Percentiles rank a stretch among this genome's conserved stretches.
Conservation (phyloP, 805 yeast genomes). For the Candida sithepensis region DNA sequence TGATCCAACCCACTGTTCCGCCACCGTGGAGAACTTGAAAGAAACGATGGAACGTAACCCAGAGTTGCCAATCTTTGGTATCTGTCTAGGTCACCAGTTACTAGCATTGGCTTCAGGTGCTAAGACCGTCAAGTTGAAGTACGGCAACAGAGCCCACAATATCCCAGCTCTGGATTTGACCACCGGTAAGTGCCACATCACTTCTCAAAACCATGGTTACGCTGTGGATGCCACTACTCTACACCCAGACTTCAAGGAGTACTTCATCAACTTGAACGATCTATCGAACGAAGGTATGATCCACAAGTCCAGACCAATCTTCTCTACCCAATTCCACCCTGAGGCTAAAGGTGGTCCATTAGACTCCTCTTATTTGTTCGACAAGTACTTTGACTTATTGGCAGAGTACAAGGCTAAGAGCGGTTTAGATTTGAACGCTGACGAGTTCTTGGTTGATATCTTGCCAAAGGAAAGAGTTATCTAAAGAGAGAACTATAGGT, state of each 20-base stretch:
- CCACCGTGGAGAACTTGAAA: slow-evolving; percentile 71
- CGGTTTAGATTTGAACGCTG: slow-evolving; percentile 40
- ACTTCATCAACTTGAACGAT: slow-evolving; percentile 90
- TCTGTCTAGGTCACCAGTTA: slow-evolving; percentile 96
- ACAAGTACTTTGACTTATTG: slow-evolving; percentile 77
- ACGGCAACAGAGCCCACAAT: slow-evolving; percentile 98
- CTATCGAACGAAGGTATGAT: slow-evolving; percentile 97
- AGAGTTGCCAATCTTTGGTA: slow-evolving; percentile 91
- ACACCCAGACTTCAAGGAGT: slow-evolving; percentile 75
- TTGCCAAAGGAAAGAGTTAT: slow-evolving; percentile 63
- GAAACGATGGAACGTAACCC: slow-evolving; percentile 60
- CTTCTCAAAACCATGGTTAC: slow-evolving; percentile 98
- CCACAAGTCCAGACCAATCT: slow-evolving; percentile 81
- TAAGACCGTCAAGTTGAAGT: slow-evolving; percentile 85
- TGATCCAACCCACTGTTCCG: slow-evolving; percentile 87
- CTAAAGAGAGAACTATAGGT: no score
- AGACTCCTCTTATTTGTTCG: slow-evolving; percentile 88
- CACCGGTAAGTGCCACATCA: slow-evolving; percentile 93
- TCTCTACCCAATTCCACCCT: slow-evolving; percentile 98
- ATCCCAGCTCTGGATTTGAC: slow-evolving; percentile 90
- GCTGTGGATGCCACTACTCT: slow-evolving; percentile 87
- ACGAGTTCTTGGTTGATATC: slow-evolving; percentile 53
- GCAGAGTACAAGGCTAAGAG: slow-evolving; percentile 47
- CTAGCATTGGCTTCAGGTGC: slow-evolving; percentile 95
- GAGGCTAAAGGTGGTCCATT: slow-evolving; percentile 99